A percentile compares a stretch with the other conserved stretches of the same genome.
These are phyloP conservation scores for Irpex sp. DNA, from an alignment of 1,284 basidiomycete genomes.

Conservation along the genomic window DNA sequence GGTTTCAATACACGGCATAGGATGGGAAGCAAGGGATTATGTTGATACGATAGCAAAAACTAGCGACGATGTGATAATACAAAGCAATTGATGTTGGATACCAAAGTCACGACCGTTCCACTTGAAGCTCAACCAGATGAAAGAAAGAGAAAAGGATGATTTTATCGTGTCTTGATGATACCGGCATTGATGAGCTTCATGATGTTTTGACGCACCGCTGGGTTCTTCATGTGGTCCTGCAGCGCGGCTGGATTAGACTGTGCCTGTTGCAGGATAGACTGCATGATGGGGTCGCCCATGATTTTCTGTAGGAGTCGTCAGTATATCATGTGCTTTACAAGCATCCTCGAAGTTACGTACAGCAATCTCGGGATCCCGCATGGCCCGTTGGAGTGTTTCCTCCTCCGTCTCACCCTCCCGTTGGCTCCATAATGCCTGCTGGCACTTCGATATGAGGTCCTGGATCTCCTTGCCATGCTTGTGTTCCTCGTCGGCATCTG, in stretches of 20 bases:
- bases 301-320: constrained; percentile 49
- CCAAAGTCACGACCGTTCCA: constrained; percentile 16
- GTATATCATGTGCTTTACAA: constrained; percentile 1
- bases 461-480: constrained; percentile 83
- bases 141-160: constrained; percentile 1
- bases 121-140: constrained; percentile 6
- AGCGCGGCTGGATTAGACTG: constrained; percentile 88
- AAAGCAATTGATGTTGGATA: constrained; percentile 9
- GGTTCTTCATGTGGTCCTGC: constrained; percentile 98
- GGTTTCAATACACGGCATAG: too few relatives aligned
- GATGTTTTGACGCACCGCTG: constrained; percentile 80
- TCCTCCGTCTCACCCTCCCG: constrained; percentile 90
- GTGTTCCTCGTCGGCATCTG: constrained; percentile 70
- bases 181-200: constrained; percentile 93
- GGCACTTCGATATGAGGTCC: constrained; percentile 75
- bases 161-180: constrained; percentile 78
- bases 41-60: not conserved
- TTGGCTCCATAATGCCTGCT: constrained; percentile 79
- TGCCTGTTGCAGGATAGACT: constrained; percentile 93
- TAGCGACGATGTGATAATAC: constrained; percentile 8
- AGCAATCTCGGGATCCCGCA: constrained; percentile 96
- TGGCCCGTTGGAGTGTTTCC: constrained; percentile 89
- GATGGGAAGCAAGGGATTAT: not conserved
- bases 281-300: constrained; percentile 88
- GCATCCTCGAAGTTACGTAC: constrained; percentile 41